Evolutionary conservation across 2,329 filamentous ascomycete genomes (phyloP), one percentile per base, ranked within the genome.

Genomic region (Aureobasidium musti): DNA sequence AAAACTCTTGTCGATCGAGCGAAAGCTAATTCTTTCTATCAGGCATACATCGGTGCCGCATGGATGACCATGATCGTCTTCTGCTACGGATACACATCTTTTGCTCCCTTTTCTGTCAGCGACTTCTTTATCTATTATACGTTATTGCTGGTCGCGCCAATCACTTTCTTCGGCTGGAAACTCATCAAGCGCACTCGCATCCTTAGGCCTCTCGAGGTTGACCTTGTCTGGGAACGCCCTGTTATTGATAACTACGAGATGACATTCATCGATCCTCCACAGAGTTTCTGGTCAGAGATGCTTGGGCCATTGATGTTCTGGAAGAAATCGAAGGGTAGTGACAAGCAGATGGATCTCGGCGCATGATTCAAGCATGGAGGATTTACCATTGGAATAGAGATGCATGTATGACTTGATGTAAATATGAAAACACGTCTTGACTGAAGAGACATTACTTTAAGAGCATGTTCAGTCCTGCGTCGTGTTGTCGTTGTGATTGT

Each of bases 111-210:
- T 81, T 74, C 76, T 35, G 78, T 77, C 4, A 66, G 80, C 4
- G 78, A 72, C 57, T 81, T 81, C 74, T 81, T 80, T 75, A 73
- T 68, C 75, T 86, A 17, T 76, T 87, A 28, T 86, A 88, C 67
- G 80, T 79, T 0, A 86, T 87, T 69, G 83, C 4, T 57, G 1
- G 21, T 43, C 0, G 57, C 82, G 0, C 81, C 82, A 6, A 72
- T 85, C 39, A 77, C 87, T 35, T 89, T 83, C 73, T 63, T 83
- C 28, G 80, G 80, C 71, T 91, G 87, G 86, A 91, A 91, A 77
- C 7, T 90, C 1, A 23, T 86, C 74, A 86, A 87, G 78, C 80
- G 79, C 67, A 90, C 87, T 1, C 81, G 80, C 67, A 77, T 84
- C 60, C 78, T 87, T 21, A 77, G 77, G 3, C 78, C 87, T 0